Conservation (phyloP, 345 rosid species). For the Syzygium grande region DNA sequence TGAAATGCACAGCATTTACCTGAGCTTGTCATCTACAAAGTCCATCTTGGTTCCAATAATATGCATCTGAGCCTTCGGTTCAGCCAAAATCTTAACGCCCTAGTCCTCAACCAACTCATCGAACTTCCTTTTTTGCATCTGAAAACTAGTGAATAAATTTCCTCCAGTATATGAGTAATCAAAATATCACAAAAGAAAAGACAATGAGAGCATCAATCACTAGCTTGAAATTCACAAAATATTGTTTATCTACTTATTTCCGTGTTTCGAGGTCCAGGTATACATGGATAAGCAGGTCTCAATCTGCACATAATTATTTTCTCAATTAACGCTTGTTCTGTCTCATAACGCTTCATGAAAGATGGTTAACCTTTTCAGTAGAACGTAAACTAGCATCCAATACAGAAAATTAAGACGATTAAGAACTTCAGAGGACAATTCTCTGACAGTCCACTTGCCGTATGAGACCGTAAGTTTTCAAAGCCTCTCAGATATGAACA, state of each 20-base stretch:
- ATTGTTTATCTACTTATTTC: not conserved
- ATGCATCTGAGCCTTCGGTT: slow-evolving; percentile 85
- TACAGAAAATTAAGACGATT: not conserved
- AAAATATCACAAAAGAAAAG: not conserved
- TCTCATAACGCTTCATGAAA: not conserved
- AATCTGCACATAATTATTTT: not conserved
- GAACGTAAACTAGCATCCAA: not conserved
- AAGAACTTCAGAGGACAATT: not conserved
- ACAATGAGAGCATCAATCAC: not conserved
- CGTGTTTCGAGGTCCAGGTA: not conserved
- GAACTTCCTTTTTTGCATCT: no score
- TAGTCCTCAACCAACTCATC: slow-evolving; percentile 47
- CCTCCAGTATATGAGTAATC: not conserved
- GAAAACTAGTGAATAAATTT: no score
- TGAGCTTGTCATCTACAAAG: slow-evolving; percentile 69
- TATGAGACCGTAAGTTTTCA: not conserved
- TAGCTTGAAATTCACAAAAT: not conserved
- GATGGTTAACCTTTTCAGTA: not conserved
- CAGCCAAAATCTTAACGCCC: slow-evolving; percentile 65
- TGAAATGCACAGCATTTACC: slow-evolving; percentile 21
- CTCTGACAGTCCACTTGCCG: not conserved
- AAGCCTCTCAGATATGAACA: no score
- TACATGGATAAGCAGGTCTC: not conserved
- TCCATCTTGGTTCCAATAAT: slow-evolving; percentile 87
- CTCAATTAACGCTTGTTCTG: not conserved